Base-by-base conservation (phyloP, 2,329 filamentous ascomycete species). In the Beauveria sp. region DNA sequence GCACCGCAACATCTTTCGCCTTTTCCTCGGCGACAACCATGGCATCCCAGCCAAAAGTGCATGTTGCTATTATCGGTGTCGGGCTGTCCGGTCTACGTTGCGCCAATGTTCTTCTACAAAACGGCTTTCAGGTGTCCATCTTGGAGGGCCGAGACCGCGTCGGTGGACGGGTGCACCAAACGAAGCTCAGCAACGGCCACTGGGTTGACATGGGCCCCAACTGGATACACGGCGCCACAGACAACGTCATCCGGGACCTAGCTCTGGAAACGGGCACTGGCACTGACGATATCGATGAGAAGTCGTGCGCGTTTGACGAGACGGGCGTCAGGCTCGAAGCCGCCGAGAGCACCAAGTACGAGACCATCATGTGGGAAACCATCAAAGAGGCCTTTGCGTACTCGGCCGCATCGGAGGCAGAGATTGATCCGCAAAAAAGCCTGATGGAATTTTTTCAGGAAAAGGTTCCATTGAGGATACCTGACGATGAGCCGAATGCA, bases 161-260 rank as follows among this genome's bases (percentile, higher is more conserved):
- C 45, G 88, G 88, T 12, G 88, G 88, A 1, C 81, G 88, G 38
- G 77, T 89, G 34, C 74, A 79, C 60, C 83, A 86, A 67, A 72
- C 77, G 56, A 71, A 68, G 24, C 74, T 86, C 3, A 72, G 74
- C 14, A 81, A 80, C 45, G 79, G 79, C 0, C 73, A 76, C 34
- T 65, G 78, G 8, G 78, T 84, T n/a, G 83, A 86, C 65, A 72
- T 82, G 38, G 89, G 89, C 0, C 86, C 88, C n/a, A 92, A 91
- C 67, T 92, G 88, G 88, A 90, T 92, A 57, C 88, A 92, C 63
- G 88, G 89, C 40, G 90, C 86, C 6, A 77, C 83, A 1, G 79
- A 86, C 64, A 92, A 91, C 68, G 86, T 88, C 0, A 88, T 91
- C 18, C 71, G 87, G 45, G 83, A 88, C 49, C 75, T 91, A 20